Evolutionary conservation across 805 yeast species (phyloP).

Genomic region (Sporopachydermia quercuum): DNA sequence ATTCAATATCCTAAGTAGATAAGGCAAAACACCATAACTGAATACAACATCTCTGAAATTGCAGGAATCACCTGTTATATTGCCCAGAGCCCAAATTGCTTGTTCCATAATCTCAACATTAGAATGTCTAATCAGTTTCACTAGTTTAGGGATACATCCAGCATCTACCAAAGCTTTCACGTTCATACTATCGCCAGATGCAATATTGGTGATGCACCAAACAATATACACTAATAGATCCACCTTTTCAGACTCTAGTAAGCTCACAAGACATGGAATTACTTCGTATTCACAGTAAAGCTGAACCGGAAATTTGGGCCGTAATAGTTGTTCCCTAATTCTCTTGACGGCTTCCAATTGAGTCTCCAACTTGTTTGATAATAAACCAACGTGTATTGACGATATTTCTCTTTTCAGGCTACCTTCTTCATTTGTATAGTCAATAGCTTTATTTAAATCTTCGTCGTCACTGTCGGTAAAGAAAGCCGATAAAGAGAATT

Average conservation of each 20-base stretch:
- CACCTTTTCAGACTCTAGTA: constrained; percentile 63
- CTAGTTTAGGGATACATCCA: constrained; percentile 88
- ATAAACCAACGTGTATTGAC: constrained; percentile 41
- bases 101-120: constrained; percentile 92
- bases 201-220: constrained; percentile 97
- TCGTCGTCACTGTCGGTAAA: constrained; percentile 37
- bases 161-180: constrained; percentile 83
- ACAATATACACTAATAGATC: constrained; percentile 94
- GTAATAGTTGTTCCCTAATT: constrained; percentile 83
- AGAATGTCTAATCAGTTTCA: constrained; percentile 60
- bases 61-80: constrained; percentile 95
- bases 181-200: constrained; percentile 83
- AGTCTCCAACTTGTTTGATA: constrained; percentile 29
- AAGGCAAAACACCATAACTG: constrained; percentile 74
- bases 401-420: constrained; percentile 69
- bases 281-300: constrained; percentile 87
- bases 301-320: constrained; percentile 92
- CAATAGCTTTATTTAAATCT: constrained; percentile 24
- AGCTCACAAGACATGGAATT: constrained; percentile 77
- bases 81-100: constrained; percentile 98
- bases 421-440: constrained; percentile 45
- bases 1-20: constrained; percentile 65
- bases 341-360: constrained; percentile 83
- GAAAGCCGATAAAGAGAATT: constrained; percentile 23
- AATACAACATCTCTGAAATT: constrained; percentile 81